These are phyloP conservation scores for Capsella rubella DNA, from an alignment of 441 rosid species.

Conservation along the genomic window DNA sequence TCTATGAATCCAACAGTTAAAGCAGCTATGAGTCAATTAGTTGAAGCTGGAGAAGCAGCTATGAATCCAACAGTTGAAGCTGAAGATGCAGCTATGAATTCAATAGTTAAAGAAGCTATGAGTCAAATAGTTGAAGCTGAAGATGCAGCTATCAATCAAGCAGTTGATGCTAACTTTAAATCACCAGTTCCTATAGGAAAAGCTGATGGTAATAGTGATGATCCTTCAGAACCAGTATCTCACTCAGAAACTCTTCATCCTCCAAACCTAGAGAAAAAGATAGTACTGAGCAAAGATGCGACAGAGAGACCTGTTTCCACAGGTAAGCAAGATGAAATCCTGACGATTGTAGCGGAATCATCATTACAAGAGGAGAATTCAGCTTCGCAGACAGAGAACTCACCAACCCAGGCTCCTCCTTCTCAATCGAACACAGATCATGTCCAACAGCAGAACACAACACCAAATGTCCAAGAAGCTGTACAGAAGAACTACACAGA, in stretches of 20 bases:
- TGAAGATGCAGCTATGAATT: constrained; percentile 9
- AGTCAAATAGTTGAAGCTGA: constrained; percentile 34
- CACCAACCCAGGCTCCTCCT: constrained; percentile 44
- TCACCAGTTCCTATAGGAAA: constrained; percentile 28
- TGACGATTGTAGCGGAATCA: constrained; percentile 50
- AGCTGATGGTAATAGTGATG: constrained; percentile 5
- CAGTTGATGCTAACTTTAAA: constrained; percentile 32
- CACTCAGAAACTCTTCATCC: constrained; percentile 31
- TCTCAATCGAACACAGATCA: constrained; percentile 24
- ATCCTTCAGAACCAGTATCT: constrained; percentile 30
- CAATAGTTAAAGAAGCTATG: constrained; percentile 39
- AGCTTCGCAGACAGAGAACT: constrained; percentile 48
- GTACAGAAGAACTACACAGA: constrained; percentile 14
- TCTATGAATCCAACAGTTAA: constrained; percentile 24
- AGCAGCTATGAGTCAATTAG: constrained; percentile 7
- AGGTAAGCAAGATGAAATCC: constrained; percentile 39
- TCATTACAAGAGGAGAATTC: constrained; percentile 46
- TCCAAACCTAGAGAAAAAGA: constrained; percentile 39
- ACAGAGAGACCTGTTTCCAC: constrained; percentile 47
- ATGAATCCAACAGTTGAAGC: constrained; percentile 4
- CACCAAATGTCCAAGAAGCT: constrained; percentile 43
- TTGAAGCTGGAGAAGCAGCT: not conserved
- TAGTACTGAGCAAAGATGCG: constrained; percentile 44
- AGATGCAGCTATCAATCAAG: constrained; percentile 34
- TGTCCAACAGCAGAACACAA: constrained; percentile 45